Conservation (phyloP, 306 rosid genomes). For the Glycyrrhiza uralensis region DNA sequence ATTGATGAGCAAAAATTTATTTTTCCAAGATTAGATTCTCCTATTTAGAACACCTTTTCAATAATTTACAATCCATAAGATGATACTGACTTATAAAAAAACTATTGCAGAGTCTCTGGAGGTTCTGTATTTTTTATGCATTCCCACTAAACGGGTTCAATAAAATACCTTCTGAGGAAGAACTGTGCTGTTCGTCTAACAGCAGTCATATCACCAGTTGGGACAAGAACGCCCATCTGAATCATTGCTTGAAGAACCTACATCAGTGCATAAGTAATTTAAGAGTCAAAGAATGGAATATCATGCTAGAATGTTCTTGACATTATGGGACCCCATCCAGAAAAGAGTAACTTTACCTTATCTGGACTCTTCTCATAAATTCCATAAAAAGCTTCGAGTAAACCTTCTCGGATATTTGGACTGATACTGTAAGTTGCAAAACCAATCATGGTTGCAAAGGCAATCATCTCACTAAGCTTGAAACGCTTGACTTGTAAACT, state of each 20-base stretch:
- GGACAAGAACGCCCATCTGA: slow-evolving; percentile 99
- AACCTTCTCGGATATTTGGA: slow-evolving; percentile 91
- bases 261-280: slow-evolving; percentile 27
- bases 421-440: slow-evolving; percentile 67
- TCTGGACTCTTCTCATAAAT: slow-evolving; percentile 95
- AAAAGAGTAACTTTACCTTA: slow-evolving; percentile 68
- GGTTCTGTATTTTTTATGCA: slow-evolving; percentile 10
- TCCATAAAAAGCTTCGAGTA: slow-evolving; percentile 92
- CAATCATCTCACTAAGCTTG: slow-evolving; percentile 13
- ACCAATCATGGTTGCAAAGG: slow-evolving; percentile 26
- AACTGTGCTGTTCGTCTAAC: slow-evolving; percentile 94
- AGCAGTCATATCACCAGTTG: slow-evolving; percentile 99
- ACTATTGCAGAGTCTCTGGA: background rate
- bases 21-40: slow-evolving; percentile 2
- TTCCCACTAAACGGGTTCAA: slow-evolving; percentile 29
- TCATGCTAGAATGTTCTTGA: background rate
- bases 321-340: slow-evolving; percentile 9
- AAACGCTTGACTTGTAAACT: background rate
- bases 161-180: slow-evolving; percentile 78
- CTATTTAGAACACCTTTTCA: slow-evolving; percentile 9
- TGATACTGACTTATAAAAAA: slow-evolving; percentile 15
- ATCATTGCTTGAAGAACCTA: slow-evolving; percentile 98
- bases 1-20: background rate
- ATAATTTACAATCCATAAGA: background rate
- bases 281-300: slow-evolving; percentile 17